Evolutionary conservation across 768 basidiomycete species (phyloP).

Genomic region (Auricularia sp.): DNA sequence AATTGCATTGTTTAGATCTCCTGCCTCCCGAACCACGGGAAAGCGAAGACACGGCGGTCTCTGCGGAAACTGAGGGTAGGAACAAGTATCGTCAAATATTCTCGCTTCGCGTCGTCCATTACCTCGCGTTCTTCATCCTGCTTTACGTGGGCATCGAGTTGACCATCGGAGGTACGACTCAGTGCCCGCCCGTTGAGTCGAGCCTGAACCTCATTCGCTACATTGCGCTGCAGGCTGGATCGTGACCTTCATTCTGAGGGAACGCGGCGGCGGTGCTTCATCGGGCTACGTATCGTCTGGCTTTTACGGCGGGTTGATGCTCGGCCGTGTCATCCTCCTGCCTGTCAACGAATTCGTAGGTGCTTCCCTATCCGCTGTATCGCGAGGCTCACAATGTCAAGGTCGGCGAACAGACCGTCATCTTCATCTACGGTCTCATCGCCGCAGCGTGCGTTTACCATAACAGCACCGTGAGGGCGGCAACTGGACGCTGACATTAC

Average conservation of each 20-base stretch:
- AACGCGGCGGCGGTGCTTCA: constrained; percentile 10
- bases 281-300: constrained; percentile 23
- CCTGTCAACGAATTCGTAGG: constrained; percentile 36
- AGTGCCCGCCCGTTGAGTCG: not conserved
- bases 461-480: too few species aligned
- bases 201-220: not conserved
- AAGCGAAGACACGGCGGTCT: constrained; percentile 14
- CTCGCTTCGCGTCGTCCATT: constrained; percentile 15
- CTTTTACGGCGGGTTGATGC: constrained; percentile 35
- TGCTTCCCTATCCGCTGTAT: not conserved
- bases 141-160: constrained; percentile 30
- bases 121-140: constrained; percentile 21
- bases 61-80: not conserved
- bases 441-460: constrained; percentile 13
- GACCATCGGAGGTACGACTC: constrained; percentile 17
- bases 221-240: constrained; percentile 15
- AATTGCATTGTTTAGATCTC: not conserved
- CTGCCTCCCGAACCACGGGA: not conserved
- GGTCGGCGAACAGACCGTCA: constrained; percentile 22
- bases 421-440: constrained; percentile 26
- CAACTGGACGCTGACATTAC: not conserved
- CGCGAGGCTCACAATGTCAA: not conserved
- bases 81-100: constrained; percentile 12
- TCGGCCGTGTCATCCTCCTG: constrained; percentile 43
- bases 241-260: constrained; percentile 12